These are phyloP conservation scores for Paulownia fortunei DNA, from an alignment of 257 asterid genomes.

Conservation along the genomic window DNA sequence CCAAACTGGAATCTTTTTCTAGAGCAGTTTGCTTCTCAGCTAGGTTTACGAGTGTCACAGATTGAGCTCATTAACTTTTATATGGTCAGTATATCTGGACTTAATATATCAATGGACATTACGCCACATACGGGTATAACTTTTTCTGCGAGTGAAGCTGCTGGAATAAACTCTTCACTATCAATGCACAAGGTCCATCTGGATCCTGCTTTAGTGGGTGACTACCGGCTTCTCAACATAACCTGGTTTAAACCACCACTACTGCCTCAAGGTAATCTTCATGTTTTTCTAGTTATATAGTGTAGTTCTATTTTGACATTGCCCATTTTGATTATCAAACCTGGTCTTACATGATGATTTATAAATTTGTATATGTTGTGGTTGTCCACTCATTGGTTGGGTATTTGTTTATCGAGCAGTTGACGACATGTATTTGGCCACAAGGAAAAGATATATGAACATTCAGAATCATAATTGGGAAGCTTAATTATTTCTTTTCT, in stretches of 20 bases:
- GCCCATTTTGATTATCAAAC: neutral
- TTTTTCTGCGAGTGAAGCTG: slow-evolving; percentile 73
- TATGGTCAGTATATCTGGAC: slow-evolving; percentile 71
- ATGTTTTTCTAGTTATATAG: slow-evolving; percentile 19
- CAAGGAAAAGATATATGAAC: neutral
- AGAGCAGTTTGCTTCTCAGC: slow-evolving; percentile 76
- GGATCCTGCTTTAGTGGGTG: slow-evolving; percentile 82
- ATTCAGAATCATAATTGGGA: slow-evolving; percentile 10
- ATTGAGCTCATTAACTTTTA: slow-evolving; percentile 93
- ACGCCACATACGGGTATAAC: slow-evolving; percentile 76
- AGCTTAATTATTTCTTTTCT: slow-evolving; percentile 9
- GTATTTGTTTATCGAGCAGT: neutral
- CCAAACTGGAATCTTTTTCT: slow-evolving; percentile 83
- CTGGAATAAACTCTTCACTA: slow-evolving; percentile 68
- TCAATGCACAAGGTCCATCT: slow-evolving; percentile 65
- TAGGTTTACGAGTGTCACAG: slow-evolving; percentile 73
- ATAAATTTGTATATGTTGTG: neutral
- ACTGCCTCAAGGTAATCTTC: slow-evolving; percentile 69
- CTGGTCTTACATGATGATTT: slow-evolving; percentile 6
- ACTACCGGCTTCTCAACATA: slow-evolving; percentile 76
- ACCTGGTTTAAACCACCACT: slow-evolving; percentile 79
- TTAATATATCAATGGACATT: slow-evolving; percentile 94
- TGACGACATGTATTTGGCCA: neutral
- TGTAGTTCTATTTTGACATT: slow-evolving; percentile 4
- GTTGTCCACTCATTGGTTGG: slow-evolving; percentile 10